These are phyloP conservation scores for Arthrobotrys entomopaga DNA, from an alignment of 2,329 filamentous ascomycete species.

Conservation along the genomic window DNA sequence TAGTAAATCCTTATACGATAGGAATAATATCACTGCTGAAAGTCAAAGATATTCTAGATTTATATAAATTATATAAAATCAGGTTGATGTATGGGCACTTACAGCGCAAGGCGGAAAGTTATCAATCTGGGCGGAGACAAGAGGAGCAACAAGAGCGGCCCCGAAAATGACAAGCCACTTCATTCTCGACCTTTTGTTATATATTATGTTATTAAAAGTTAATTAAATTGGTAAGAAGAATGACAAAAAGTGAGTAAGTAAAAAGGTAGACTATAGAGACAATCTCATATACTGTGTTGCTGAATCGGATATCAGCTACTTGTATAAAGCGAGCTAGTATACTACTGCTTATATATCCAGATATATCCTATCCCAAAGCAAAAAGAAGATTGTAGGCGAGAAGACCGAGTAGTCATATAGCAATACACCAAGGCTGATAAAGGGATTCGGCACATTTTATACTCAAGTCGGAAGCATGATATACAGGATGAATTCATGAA, in stretches of 20 bases:
- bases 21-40: no score
- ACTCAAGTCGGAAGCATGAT: neutral
- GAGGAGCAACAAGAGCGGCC: neutral
- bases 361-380: no score
- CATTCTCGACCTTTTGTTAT: slow-evolving; percentile 11
- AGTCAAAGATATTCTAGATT: neutral
- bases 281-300: no score
- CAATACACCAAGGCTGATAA: no score
- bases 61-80: no score
- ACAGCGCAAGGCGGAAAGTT: slow-evolving; percentile 32
- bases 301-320: no score
- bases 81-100: neutral
- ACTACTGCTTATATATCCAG: no score
- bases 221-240: neutral
- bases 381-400: no score
- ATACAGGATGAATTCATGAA: neutral
- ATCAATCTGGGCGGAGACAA: slow-evolving; percentile 33
- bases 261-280: no score
- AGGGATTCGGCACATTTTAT: neutral
- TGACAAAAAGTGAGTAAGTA: neutral
- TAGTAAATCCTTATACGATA: no score
- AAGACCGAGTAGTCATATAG: no score
- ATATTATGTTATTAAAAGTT: neutral
- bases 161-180: slow-evolving; percentile 13
- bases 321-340: no score